Conservation (phyloP, 73 alveolate genomes). For the Durusdinium trenchii region DNA sequence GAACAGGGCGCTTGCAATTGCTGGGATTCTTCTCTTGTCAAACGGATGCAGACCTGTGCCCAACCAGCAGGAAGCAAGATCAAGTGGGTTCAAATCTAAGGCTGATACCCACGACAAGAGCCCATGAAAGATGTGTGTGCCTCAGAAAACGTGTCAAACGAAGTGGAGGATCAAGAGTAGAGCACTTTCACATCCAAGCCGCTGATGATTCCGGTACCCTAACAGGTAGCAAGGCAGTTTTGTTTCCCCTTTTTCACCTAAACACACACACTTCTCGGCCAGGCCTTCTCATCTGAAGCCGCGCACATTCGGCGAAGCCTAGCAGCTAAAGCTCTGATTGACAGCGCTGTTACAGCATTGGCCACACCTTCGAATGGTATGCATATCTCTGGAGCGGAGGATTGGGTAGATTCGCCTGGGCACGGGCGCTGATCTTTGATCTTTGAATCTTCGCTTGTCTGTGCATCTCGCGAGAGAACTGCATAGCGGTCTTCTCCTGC, state of each 20-base stretch:
- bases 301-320: slow-evolving; percentile 91
- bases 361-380: slow-evolving; percentile 55
- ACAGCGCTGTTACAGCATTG: background rate
- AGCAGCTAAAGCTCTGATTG: background rate
- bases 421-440: background rate
- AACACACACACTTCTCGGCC: slow-evolving; percentile 43
- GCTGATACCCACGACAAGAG: slow-evolving; percentile 43
- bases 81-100: background rate
- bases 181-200: background rate
- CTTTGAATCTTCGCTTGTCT: too few relatives aligned
- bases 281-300: slow-evolving; percentile 73
- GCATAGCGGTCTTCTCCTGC: slow-evolving; percentile 85
- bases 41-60: slow-evolving; percentile 69
- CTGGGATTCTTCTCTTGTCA: slow-evolving; percentile 44
- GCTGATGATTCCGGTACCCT: background rate
- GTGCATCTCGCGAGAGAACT: slow-evolving; percentile 31
- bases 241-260: too few relatives aligned
- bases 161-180: background rate
- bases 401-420: slow-evolving; percentile 86
- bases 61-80: background rate
- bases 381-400: slow-evolving; percentile 82
- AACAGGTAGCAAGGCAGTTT: background rate
- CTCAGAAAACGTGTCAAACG: background rate
- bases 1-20: slow-evolving; percentile 47
- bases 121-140: slow-evolving; percentile 90